Evolutionary conservation across 768 basidiomycete genomes (phyloP).

Genomic region (Kwoniella mangroviensis): DNA sequence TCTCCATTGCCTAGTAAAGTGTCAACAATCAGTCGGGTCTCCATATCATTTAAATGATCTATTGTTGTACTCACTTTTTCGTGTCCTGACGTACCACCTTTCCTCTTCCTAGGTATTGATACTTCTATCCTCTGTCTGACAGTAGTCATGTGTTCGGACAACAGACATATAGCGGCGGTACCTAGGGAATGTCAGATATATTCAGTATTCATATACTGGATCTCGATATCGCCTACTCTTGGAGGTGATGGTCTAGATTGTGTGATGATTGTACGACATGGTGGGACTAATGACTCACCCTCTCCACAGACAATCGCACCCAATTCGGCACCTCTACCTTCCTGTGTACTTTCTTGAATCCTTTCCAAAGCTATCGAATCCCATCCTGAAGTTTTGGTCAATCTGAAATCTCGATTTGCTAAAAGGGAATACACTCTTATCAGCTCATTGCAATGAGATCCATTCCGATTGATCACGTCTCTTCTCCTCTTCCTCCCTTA

Average conservation of each 20-base stretch:
- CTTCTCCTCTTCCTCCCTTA: too few relatives aligned
- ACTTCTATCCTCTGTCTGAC: constrained; percentile 88
- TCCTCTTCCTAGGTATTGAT: constrained; percentile 84
- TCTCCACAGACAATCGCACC: constrained; percentile 96
- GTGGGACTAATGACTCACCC: constrained; percentile 60
- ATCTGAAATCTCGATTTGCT: constrained; percentile 82
- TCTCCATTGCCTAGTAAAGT: constrained; percentile 66
- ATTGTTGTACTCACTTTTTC: constrained; percentile 66
- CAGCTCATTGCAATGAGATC: not conserved
- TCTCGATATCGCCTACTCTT: too few relatives aligned
- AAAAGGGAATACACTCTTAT: not conserved
- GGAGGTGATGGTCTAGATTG: too few relatives aligned
- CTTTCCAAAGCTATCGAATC: constrained; percentile 83
- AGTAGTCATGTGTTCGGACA: constrained; percentile 96
- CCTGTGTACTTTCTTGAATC: constrained; percentile 83
- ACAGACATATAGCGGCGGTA: constrained; percentile 86
- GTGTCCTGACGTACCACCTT: constrained; percentile 80
- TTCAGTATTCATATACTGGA: too few relatives aligned
- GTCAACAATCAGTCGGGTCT: not conserved
- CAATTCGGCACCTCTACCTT: constrained; percentile 94
- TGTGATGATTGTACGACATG: too few relatives aligned
- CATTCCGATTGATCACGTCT: too few relatives aligned
- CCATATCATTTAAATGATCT: not conserved
- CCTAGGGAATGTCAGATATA: constrained; percentile 58
- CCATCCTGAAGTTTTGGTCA: constrained; percentile 82